Base-by-base conservation (phyloP, 768 basidiomycete species). In the Tubosaeta sp. region DNA sequence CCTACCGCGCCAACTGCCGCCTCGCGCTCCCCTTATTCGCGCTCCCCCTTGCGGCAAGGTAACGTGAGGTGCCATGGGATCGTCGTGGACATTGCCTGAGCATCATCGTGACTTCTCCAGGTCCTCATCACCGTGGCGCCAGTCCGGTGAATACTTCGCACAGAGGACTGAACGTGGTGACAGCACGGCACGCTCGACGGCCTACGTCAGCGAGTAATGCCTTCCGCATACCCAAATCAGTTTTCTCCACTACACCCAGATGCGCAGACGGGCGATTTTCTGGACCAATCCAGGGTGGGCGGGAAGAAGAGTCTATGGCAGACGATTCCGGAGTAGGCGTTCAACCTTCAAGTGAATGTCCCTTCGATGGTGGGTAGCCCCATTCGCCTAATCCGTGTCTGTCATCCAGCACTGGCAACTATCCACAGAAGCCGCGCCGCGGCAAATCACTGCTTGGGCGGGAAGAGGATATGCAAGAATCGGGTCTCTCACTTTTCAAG, bases 391-490 rank as follows among this genome's bases (percentile, higher is more conserved):
- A 59, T 25, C 22, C 42, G 33, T 49, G 50, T 53, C 27, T 38
- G 33, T 22, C 13, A 29, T 52, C 43, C 49, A 86, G 85, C 7
- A 95, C 92, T 11, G 92, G 92, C 0, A 92, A 92, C 62, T 80
- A 78, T 54, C 91, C 92, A 0, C 69, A 70, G 55, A 62, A 48
- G 7, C 74, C 97, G 9, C 82, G 93, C 13, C 81, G 97, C 43
- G 97, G 97, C n/a, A 87, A 84, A 61, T 97, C 94, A 5, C 75
- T 99, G 26, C 81, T 99, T 11, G 95, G 76, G 8, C 79, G 97
- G 50, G 97, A 98, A 61, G 82, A 97, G 65, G 94, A 95, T 59
- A 78, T 86, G 16, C 88, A 88, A 50, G 94, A 98, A 69, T 91
- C 92, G 2, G 95, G 95, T 19, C 77, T 97, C 37, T 82, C 88